Percentiles rank a stretch among this genome's conserved stretches.
phyloP scores from a whole-genome alignment of 495 filamentous ascomycete genomes.

The Acidiella bohemica region DNA sequence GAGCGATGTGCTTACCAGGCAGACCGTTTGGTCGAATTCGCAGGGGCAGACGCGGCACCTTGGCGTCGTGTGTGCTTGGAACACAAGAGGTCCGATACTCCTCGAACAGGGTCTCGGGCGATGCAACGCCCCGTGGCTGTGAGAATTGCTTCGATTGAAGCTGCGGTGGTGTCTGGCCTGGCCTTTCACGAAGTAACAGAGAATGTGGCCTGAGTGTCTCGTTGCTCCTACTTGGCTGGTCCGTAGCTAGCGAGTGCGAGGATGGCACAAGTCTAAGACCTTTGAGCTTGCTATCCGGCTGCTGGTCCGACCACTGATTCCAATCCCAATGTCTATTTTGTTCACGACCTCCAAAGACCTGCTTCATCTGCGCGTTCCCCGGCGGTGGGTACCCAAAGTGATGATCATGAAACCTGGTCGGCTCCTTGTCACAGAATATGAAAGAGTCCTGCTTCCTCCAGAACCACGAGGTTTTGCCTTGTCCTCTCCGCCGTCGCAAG shows the following conservation, averaged over 20 bases:
- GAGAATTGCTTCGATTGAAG: not conserved
- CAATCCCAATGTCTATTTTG: constrained; percentile 7
- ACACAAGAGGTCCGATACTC: constrained; percentile 9
- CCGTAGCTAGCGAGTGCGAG: not conserved
- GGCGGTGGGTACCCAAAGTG: no score
- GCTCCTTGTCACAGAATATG: constrained; percentile 17
- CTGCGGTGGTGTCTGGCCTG: constrained; percentile 1
- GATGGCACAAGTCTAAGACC: not conserved
- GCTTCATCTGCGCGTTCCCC: no score
- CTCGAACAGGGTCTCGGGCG: constrained; percentile 19
- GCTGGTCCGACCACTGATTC: constrained; percentile 1
- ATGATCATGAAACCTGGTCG: constrained; percentile 11
- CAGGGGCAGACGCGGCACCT: not conserved
- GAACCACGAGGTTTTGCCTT: constrained; percentile 1
- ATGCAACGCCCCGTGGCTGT: constrained; percentile 5
- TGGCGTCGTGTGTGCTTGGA: not conserved
- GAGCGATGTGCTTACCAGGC: not conserved
- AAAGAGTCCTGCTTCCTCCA: constrained; percentile 2
- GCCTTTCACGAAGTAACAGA: constrained; percentile 18
- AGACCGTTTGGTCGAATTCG: not conserved
- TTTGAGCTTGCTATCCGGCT: not conserved
- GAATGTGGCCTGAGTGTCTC: constrained; percentile 15
- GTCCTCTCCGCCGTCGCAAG: constrained; percentile 6
- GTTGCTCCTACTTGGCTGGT: constrained; percentile 3
- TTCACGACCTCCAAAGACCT: no score